A percentile compares a stretch with the other conserved stretches of the same genome.
These are phyloP conservation scores for Syzygium jambos DNA, from an alignment of 345 rosid genomes.

Conservation along the genomic window DNA sequence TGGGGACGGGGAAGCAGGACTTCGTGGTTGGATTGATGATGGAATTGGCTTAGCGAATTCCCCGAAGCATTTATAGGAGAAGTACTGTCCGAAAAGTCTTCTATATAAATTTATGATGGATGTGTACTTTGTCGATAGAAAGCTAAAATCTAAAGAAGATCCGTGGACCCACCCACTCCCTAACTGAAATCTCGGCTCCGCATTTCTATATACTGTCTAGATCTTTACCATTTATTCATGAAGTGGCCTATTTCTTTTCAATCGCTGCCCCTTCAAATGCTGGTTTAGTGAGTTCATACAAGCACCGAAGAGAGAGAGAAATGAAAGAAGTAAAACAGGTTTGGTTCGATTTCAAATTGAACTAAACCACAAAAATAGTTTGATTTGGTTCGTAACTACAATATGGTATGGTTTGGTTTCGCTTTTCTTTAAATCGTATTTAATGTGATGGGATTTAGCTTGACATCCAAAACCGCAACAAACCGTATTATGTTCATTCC, in stretches of 20 bases:
- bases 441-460: background rate
- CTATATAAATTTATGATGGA: no score
- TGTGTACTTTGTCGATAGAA: no score
- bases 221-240: background rate
- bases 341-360: background rate
- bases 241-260: background rate
- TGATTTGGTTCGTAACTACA: background rate
- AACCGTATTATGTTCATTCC: accelerated
- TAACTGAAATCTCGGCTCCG: background rate
- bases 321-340: background rate
- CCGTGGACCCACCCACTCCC: no score
- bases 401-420: background rate
- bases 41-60: no score
- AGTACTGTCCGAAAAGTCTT: no score
- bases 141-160: no score
- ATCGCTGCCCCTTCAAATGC: background rate
- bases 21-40: no score
- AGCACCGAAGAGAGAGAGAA: background rate
- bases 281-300: background rate
- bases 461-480: background rate
- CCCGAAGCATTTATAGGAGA: no score
- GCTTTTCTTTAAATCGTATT: background rate
- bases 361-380: background rate
- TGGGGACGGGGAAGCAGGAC: no score
- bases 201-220: background rate